phyloP scores from a whole-genome alignment of 345 rosid genomes.

The Mercurialis annua region DNA sequence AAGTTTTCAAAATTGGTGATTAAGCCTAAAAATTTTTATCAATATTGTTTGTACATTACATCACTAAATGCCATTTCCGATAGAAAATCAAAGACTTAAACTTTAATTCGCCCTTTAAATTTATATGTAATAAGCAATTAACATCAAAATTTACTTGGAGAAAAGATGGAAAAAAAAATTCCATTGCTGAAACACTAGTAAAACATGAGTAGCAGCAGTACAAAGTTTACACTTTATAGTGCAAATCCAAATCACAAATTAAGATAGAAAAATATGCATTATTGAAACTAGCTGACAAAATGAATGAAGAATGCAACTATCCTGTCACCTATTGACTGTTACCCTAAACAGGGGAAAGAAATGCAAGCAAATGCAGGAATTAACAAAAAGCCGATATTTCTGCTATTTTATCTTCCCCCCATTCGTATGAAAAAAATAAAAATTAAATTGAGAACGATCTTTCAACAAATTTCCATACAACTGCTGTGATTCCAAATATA shows the following conservation, averaged over 20 bases:
- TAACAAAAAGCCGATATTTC: conserved; percentile 7
- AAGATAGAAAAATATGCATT: conserved; percentile 4
- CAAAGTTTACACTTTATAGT: not conserved
- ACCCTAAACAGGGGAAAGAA: not conserved
- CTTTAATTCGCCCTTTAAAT: no score
- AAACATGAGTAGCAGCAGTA: not conserved
- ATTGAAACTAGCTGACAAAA: conserved; percentile 7
- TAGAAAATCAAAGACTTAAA: no score
- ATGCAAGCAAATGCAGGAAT: conserved; percentile 17
- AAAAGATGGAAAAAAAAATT: no score
- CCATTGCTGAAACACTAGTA: not conserved
- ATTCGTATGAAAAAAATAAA: not conserved
- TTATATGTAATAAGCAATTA: no score
- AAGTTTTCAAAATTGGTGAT: no score
- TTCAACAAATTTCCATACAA: conserved; percentile 4
- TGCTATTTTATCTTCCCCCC: conserved; percentile 19
- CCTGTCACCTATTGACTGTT: not conserved
- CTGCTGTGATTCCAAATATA: not conserved
- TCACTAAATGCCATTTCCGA: no score
- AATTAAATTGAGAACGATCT: not conserved
- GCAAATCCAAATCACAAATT: not conserved
- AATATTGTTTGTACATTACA: no score
- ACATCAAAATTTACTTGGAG: no score
- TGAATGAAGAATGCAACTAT: conserved; percentile 13
- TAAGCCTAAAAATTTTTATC: no score